These are phyloP conservation scores for Coleophoma crateriformis DNA, from an alignment of 2,329 filamentous ascomycete species.

Conservation along the genomic window DNA sequence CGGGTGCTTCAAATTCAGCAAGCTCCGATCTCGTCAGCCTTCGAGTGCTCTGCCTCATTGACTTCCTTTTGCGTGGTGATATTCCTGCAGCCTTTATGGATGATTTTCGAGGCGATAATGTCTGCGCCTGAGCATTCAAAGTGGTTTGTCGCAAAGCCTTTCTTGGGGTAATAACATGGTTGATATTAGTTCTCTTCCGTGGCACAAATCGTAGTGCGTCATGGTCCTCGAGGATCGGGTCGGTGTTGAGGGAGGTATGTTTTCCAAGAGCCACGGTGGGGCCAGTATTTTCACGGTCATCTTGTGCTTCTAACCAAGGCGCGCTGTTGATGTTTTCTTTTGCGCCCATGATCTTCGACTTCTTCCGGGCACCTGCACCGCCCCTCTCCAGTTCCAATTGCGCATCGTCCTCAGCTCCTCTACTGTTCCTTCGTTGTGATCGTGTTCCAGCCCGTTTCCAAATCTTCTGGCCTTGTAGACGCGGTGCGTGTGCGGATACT, in stretches of 20 bases:
- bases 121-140: constrained; percentile 2
- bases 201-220: constrained; percentile 17
- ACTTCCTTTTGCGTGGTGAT: constrained; percentile 14
- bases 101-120: background rate
- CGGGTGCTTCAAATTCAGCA: background rate
- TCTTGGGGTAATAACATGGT: constrained; percentile 25
- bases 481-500: constrained; percentile 22
- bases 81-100: background rate
- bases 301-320: constrained; percentile 19
- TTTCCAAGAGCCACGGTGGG: background rate
- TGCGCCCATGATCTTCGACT: constrained; percentile 18
- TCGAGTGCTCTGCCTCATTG: constrained; percentile 15
- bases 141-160: constrained; percentile 16
- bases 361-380: constrained; percentile 29
- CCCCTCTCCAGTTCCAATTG: constrained; percentile 28
- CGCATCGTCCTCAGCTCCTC: constrained; percentile 10
- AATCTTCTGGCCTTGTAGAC: constrained; percentile 25
- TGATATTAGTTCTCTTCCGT: constrained; percentile 25
- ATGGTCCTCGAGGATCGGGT: constrained; percentile 2
- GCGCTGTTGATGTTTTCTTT: constrained; percentile 28
- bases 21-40: constrained; percentile 4
- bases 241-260: background rate
- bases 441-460: constrained; percentile 21
- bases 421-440: constrained; percentile 9
- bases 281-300: background rate